phyloP scores from a whole-genome alignment of 768 basidiomycete species.

The Panaeolus cyanescens region DNA sequence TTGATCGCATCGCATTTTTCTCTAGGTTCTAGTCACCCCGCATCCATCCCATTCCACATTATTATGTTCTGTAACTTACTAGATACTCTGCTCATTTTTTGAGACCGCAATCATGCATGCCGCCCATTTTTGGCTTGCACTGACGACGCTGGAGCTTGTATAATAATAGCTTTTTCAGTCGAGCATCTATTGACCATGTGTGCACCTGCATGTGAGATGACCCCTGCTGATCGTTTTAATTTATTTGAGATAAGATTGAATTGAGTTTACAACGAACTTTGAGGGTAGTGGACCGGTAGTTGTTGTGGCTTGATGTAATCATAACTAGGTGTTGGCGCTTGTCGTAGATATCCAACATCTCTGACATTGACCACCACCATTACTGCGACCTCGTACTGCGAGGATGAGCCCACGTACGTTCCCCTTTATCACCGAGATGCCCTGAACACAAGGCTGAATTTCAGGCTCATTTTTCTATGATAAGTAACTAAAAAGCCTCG shows the following conservation, averaged over 20 bases:
- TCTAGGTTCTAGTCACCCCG: constrained; percentile 24
- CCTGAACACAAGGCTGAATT: background rate
- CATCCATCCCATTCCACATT: constrained; percentile 28
- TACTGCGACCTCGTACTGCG: background rate
- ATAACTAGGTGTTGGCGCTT: background rate
- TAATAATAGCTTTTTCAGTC: constrained; percentile 2
- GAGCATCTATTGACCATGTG: constrained; percentile 2
- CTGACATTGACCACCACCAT: background rate
- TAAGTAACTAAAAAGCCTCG: background rate
- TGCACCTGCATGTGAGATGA: background rate
- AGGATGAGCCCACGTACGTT: background rate
- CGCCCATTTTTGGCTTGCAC: constrained; percentile 3
- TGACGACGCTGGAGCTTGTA: background rate
- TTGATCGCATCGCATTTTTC: constrained; percentile 21
- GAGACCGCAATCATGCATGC: background rate
- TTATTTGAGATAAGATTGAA: background rate
- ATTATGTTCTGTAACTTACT: constrained; percentile 48
- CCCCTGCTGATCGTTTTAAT: background rate
- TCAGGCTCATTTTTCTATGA: background rate
- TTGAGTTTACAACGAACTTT: background rate
- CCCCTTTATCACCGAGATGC: background rate
- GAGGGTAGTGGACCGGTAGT: no score
- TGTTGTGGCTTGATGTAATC: background rate
- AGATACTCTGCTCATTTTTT: constrained; percentile 36
- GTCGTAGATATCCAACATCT: background rate